A percentile compares a stretch with the other conserved stretches of the same genome.
phyloP scores from a whole-genome alignment of 805 yeast genomes.

The Saccharomycopsis sp. region DNA sequence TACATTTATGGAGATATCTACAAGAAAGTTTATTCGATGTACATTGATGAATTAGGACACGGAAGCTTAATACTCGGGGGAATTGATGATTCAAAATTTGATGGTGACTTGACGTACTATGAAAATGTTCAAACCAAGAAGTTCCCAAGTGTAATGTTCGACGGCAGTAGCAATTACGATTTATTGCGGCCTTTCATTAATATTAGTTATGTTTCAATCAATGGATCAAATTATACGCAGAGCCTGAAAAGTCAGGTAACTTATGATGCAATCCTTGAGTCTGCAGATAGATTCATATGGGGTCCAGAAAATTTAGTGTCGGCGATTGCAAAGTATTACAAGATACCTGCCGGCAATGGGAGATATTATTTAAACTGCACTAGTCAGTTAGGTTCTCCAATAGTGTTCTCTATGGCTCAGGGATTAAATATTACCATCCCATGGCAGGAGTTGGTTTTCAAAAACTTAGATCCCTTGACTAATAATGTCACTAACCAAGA shows the following conservation, averaged over 20 bases:
- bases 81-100: constrained; percentile 10
- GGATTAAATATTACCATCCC: constrained; percentile 19
- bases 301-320: constrained; percentile 13
- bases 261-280: constrained; percentile 17
- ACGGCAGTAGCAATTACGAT: constrained; percentile 4
- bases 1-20: constrained; percentile 7
- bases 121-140: constrained; percentile 5
- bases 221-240: constrained; percentile 7
- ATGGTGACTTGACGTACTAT: constrained; percentile 10
- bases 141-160: constrained; percentile 12
- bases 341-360: constrained; percentile 3
- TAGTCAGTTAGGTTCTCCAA: constrained; percentile 5
- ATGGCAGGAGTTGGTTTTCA: constrained; percentile 17
- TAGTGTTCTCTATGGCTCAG: constrained; percentile 5
- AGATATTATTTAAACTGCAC: constrained; percentile 19
- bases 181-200: constrained; percentile 14
- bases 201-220: constrained; percentile 5
- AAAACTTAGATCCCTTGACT: constrained; percentile 18
- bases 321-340: constrained; percentile 13
- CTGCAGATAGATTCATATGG: constrained; percentile 17
- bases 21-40: constrained; percentile 16
- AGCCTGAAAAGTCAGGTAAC: background rate
- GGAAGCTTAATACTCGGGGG: constrained; percentile 18
- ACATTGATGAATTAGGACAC: constrained; percentile 8
- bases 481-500: constrained; percentile 16